Evolutionary conservation across 768 basidiomycete genomes (phyloP).

Genomic region (Ephemerocybe angulata): DNA sequence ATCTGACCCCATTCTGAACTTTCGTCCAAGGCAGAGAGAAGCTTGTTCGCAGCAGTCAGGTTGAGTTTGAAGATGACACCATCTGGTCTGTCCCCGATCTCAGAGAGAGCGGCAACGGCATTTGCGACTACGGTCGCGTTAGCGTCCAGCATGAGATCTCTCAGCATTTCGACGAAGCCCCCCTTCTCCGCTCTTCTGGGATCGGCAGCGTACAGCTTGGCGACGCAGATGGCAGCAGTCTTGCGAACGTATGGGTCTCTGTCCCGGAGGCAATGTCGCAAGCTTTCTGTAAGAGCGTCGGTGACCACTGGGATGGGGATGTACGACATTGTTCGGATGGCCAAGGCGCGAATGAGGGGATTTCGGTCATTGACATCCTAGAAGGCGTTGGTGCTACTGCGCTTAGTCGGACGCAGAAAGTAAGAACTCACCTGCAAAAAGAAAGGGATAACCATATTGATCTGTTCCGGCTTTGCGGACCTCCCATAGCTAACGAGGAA

Average conservation of each 20-base stretch:
- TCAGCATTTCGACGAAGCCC: constrained; percentile 86
- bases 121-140: constrained; percentile 98
- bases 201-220: constrained; percentile 90
- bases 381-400: constrained; percentile 13
- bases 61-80: constrained; percentile 92
- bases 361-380: constrained; percentile 96
- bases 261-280: constrained; percentile 90
- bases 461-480: constrained; percentile 81
- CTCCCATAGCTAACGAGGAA: constrained; percentile 97
- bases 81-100: constrained; percentile 93
- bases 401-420: constrained; percentile 3
- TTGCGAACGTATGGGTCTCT: constrained; percentile 97
- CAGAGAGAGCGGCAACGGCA: constrained; percentile 93
- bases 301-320: constrained; percentile 90
- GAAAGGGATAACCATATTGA: constrained; percentile 85
- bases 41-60: constrained; percentile 79
- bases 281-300: constrained; percentile 80
- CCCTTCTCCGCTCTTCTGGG: constrained; percentile 81
- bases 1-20: constrained; percentile 99
- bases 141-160: constrained; percentile 87
- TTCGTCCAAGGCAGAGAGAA: constrained; percentile 87
- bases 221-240: constrained; percentile 96
- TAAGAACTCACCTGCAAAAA: constrained; percentile 69
- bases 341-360: constrained; percentile 93
- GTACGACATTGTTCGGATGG: constrained; percentile 99